Conservation (phyloP, 1,284 basidiomycete genomes). For the Blastosporella zonata region DNA sequence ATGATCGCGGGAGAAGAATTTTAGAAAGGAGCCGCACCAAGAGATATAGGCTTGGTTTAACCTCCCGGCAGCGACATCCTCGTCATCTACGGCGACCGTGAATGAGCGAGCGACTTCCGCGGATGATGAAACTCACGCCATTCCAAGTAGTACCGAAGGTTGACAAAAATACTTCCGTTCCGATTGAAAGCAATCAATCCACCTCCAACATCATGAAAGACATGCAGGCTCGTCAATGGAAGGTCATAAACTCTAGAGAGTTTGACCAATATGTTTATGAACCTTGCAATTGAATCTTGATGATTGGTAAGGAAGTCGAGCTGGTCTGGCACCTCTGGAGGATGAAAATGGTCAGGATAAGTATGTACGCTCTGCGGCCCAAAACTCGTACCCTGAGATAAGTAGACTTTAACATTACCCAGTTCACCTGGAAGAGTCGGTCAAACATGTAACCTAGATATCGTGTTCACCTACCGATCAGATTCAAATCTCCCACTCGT, state of each 20-base stretch:
- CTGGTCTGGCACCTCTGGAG: conserved; percentile 52
- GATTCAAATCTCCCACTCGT: conserved; percentile 56
- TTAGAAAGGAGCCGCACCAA: conserved; percentile 43
- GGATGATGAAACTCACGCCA: conserved; percentile 67
- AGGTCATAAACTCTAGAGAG: conserved; percentile 63
- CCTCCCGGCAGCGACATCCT: conserved; percentile 57
- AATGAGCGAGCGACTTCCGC: conserved; percentile 7
- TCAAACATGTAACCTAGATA: neutral
- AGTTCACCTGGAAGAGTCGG: conserved; percentile 47
- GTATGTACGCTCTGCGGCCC: neutral
- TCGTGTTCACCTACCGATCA: conserved; percentile 45
- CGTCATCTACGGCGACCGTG: conserved; percentile 56
- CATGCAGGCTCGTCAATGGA: conserved; percentile 70
- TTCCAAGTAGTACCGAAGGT: conserved; percentile 81
- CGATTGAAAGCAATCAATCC: conserved; percentile 93
- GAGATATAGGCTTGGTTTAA: conserved; percentile 76
- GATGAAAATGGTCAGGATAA: neutral
- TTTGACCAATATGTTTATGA: conserved; percentile 59
- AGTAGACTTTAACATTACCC: conserved; percentile 64
- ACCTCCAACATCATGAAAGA: conserved; percentile 84
- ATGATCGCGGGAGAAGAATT: neutral
- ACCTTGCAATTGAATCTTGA: conserved; percentile 59
- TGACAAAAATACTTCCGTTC: conserved; percentile 86
- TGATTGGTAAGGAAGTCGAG: conserved; percentile 49
- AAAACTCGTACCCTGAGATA: conserved; percentile 56